Evolutionary conservation across 352 stramenopile species (phyloP), one percentile per base, ranked within the genome.

Genomic region (Phytophthora crassamura): DNA sequence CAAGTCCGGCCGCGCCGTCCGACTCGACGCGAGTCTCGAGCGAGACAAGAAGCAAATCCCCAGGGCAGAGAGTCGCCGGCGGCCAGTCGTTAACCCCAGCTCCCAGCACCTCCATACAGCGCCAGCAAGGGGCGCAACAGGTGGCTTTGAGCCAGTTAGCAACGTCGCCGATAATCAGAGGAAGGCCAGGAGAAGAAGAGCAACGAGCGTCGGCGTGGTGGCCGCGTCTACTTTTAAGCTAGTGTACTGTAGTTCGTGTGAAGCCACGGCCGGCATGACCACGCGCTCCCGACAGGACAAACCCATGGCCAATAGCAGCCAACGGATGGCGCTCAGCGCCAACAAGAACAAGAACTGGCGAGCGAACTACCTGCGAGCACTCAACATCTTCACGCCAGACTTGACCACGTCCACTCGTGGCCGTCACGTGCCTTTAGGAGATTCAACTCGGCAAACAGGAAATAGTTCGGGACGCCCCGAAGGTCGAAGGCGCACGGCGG

Each of bases 301-400:
- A 39, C 14, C 34, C 4, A 66, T 73, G 41, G 47, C 53, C 28
- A 69, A 25, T 33, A 71, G 42, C 45, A 72, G 59, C 39, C 62
- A 74, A 22, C 52, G 56, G 8, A 54, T 69, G 60, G 61, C 69
- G 22, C 35, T 77, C 2, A 64, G 40, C 35, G 57, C 56, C 43
- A 71, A 69, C 47, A 75, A 68, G 60, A 74, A 74, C 55, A 80
- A 89, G 69, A 89, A 86, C 62, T 93, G 84, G 84, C 76, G 84
- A 20, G 82, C 77, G 47, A 93, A 89, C 68, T 93, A 93, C 63
- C 64, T 93, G 30, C 82, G 77, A 51, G 82, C 82, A n/a, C 72
- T 93, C 16, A 90, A 93, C 54, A 91, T 93, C 52, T 85, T 78
- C 54, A 74, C 78, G 32, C 73, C 76, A 12, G 82, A 91, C 47